phyloP scores from a whole-genome alignment of 352 stramenopile species.

The Pythium phragmiticola region DNA sequence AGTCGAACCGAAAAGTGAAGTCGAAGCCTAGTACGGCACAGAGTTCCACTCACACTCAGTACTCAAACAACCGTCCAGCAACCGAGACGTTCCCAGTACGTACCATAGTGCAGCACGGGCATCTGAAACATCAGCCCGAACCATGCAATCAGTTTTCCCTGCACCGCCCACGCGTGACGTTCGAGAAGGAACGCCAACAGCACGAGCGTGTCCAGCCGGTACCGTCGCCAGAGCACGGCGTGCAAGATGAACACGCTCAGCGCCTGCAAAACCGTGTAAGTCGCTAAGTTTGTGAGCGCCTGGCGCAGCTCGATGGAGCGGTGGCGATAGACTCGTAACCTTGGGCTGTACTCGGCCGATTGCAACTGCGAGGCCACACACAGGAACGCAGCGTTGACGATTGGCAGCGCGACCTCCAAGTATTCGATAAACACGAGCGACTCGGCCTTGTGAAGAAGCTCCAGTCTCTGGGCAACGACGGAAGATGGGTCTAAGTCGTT shows the following conservation, averaged over 20 bases:
- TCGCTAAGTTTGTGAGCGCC: conserved; percentile 18
- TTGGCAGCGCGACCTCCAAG: conserved; percentile 16
- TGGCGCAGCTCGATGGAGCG: conserved; percentile 32
- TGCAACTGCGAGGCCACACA: not conserved
- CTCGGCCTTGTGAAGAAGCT: conserved; percentile 5
- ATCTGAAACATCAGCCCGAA: conserved; percentile 14
- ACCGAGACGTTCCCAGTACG: too few relatives aligned
- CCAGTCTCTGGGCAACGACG: not conserved
- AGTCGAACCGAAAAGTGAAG: conserved; percentile 30
- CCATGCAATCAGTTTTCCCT: conserved; percentile 22
- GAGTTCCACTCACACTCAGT: conserved; percentile 34
- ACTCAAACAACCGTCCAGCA: too few relatives aligned
- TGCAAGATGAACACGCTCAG: too few relatives aligned
- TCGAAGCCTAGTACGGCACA: conserved; percentile 39
- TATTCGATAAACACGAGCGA: conserved; percentile 22
- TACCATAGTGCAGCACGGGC: conserved; percentile 23
- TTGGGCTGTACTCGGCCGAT: conserved; percentile 44
- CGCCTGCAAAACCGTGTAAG: not conserved
- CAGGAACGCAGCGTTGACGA: conserved; percentile 8
- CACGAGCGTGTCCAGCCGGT: conserved; percentile 7
- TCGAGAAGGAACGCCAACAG: conserved; percentile 20
- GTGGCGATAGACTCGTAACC: conserved; percentile 58
- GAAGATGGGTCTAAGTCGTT: too few relatives aligned
- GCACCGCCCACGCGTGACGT: conserved; percentile 10
- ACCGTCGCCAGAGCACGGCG: not conserved